Evolutionary conservation across 2,329 filamentous ascomycete species (phyloP).

Genomic region (Aspergillus novofumigatus): DNA sequence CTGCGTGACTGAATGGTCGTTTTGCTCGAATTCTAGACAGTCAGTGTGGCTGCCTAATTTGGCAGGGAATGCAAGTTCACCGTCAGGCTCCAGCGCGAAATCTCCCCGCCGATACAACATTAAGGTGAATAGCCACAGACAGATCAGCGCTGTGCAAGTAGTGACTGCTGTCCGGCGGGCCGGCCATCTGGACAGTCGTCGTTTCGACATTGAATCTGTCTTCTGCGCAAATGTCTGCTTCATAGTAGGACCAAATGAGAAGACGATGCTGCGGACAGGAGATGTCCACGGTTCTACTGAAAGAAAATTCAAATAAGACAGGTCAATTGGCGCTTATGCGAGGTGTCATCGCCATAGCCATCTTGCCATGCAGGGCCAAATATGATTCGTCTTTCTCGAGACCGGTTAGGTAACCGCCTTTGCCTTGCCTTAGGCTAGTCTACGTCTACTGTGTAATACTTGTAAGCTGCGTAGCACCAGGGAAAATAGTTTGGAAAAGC

Average conservation of each 20-base stretch:
- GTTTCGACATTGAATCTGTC: conserved; percentile 10
- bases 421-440: not conserved
- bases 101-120: conserved; percentile 9
- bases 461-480: too few relatives aligned
- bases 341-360: not conserved
- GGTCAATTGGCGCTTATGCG: not conserved
- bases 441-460: not conserved
- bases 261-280: too few relatives aligned
- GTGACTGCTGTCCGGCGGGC: conserved; percentile 12
- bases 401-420: not conserved
- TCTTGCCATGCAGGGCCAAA: not conserved
- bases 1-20: conserved; percentile 10
- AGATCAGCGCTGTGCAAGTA: conserved; percentile 13
- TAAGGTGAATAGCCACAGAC: conserved; percentile 9
- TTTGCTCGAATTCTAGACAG: conserved; percentile 1
- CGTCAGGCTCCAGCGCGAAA: conserved; percentile 3
- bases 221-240: not conserved
- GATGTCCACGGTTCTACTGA: too few relatives aligned
- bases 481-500: not conserved
- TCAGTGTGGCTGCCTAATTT: not conserved
- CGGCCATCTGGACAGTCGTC: conserved; percentile 17
- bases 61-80: not conserved
- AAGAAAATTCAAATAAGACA: not conserved
- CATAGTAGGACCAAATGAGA: not conserved
- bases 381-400: not conserved